Base-by-base conservation (phyloP, 2,329 filamentous ascomycete species). In the Chaetomium sp. region DNA sequence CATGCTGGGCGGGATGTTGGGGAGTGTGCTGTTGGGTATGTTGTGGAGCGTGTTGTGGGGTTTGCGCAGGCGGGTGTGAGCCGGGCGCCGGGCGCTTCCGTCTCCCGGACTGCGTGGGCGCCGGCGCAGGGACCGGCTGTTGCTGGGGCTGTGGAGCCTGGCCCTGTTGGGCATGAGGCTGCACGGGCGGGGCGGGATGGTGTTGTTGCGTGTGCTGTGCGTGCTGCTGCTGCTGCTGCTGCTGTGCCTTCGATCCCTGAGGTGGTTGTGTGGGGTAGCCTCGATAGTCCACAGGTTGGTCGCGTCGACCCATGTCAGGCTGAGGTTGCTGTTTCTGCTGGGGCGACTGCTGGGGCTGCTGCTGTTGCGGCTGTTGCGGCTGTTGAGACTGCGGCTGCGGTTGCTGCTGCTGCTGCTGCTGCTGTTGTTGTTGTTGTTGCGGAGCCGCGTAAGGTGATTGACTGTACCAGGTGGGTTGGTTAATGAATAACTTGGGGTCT, bases 221-320 rank as follows among this genome's bases (percentile, higher is more conserved):
- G 14, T 67, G 67, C 56, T 69, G 71, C 42, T 59, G 62, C 11
- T 64, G 70, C 61, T 62, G 69, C 63, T 65, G 49, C 59, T 70
- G 70, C 44, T 68, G 69, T 35, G 55, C 50, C 61, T 69, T 49
- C 35, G 59, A 45, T 6, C 59, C 66, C 62, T 63, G 67, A 63
- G 46, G 69, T 63, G 64, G 52, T 59, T 61, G 54, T 61, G 61
- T 61, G 67, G 69, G 53, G 61, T 66, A 57, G 60, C 62, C 58
- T 62, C 76, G 66, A 64, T 78, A 72, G 63, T 72, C 72, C 73
- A 76, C 72, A 62, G 58, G 61, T 49, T 60, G 62, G 33, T 65
- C 63, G 52, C 61, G 64, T 46, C 63, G 62, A 50, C 54, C 71
- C 76, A 81, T 76, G 60, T 80, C 77, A 62, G 72, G 61, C 45